Percentiles rank a stretch among this genome's conserved stretches.
phyloP scores from a whole-genome alignment of 2,329 filamentous ascomycete genomes.

The Talaromyces pinophilus region DNA sequence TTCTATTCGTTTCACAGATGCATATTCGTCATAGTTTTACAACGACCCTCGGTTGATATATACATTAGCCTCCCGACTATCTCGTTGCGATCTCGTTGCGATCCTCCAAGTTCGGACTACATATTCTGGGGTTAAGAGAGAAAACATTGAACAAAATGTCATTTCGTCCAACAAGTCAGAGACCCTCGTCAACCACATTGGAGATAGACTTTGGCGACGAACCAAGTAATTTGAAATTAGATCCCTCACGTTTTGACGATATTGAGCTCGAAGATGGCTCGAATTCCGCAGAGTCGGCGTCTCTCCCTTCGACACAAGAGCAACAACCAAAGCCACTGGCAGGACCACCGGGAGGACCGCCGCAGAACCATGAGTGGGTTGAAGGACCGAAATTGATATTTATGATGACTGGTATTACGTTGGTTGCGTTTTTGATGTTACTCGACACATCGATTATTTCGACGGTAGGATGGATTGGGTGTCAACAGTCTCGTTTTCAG shows the following conservation, averaged over 20 bases:
- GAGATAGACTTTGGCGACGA: conserved; percentile 1
- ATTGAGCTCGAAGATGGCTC: conserved; percentile 1
- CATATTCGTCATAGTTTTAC: neutral
- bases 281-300: neutral
- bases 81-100: neutral
- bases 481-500: neutral
- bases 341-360: neutral
- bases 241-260: neutral
- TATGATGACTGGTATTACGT: conserved; percentile 42
- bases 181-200: conserved; percentile 3
- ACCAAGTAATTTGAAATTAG: neutral
- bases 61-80: neutral
- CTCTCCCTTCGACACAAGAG: neutral
- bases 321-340: neutral
- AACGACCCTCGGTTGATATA: neutral
- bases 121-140: neutral
- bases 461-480: conserved; percentile 39
- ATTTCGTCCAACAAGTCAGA: neutral
- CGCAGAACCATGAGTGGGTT: conserved; percentile 11
- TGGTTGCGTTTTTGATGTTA: conserved; percentile 52
- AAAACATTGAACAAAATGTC: neutral
- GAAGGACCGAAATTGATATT: conserved; percentile 17
- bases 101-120: neutral
- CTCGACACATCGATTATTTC: conserved; percentile 57
- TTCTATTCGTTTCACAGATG: neutral